Evolutionary conservation across 306 rosid species (phyloP).

Genomic region (Trifolium fragiferum): DNA sequence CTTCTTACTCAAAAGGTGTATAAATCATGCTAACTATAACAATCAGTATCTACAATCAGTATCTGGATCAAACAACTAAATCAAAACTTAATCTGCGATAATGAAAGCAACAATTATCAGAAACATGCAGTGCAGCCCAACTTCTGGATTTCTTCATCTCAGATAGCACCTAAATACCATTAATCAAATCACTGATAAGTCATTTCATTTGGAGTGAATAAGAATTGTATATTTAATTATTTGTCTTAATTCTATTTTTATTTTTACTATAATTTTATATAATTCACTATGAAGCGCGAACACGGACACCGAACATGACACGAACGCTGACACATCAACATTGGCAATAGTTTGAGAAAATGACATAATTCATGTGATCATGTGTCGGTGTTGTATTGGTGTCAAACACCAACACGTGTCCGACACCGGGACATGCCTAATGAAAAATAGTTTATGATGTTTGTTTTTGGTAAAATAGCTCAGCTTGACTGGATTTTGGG

Average conservation of each 20-base stretch:
- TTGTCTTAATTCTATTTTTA: background rate
- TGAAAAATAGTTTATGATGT: background rate
- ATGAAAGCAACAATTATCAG: slow-evolving; percentile 87
- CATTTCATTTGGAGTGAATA: background rate
- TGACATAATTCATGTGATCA: no score
- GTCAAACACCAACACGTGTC: no score
- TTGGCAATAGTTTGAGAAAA: no score
- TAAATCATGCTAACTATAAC: slow-evolving; percentile 23
- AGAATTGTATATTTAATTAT: background rate
- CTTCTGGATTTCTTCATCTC: slow-evolving; percentile 71
- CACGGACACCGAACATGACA: no score
- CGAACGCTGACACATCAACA: no score
- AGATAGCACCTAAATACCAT: slow-evolving; percentile 54
- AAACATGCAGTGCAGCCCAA: slow-evolving; percentile 83
- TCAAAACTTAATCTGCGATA: slow-evolving; percentile 76
- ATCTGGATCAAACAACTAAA: slow-evolving; percentile 32
- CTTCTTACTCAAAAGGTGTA: slow-evolving; percentile 17
- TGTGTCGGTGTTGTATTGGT: no score
- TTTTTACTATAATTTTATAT: slow-evolving; percentile 6
- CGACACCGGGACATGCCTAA: no score
- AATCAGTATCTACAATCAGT: slow-evolving; percentile 15
- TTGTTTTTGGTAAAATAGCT: slow-evolving; percentile 15
- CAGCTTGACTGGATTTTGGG: background rate
- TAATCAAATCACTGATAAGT: background rate
- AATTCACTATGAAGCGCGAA: background rate